Percentiles rank a stretch among this genome's conserved stretches.
phyloP scores from a whole-genome alignment of 768 basidiomycete species.

The Tricholoma sp. region DNA sequence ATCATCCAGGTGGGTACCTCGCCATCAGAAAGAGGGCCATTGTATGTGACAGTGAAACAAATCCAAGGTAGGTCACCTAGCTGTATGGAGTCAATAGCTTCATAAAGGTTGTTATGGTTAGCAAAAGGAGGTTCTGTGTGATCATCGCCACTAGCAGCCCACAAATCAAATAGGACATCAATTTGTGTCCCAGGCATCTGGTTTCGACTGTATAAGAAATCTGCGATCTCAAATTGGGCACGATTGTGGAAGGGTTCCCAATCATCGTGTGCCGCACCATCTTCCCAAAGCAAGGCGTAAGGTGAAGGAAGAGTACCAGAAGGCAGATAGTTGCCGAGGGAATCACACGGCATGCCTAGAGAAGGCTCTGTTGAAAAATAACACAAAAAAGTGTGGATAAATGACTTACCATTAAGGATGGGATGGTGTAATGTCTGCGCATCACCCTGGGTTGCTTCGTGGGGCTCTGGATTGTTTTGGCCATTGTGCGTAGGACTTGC shows the following conservation, averaged over 20 bases:
- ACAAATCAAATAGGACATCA: slow-evolving; percentile 3
- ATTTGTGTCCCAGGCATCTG: slow-evolving; percentile 6
- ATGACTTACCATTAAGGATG: slow-evolving; percentile 1
- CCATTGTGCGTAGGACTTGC: too few relatives aligned
- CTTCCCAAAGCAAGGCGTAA: neutral
- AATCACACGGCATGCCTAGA: neutral
- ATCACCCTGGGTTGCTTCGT: neutral
- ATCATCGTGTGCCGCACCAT: neutral
- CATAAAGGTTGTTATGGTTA: neutral
- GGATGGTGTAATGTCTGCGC: neutral
- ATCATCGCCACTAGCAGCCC: slow-evolving; percentile 1
- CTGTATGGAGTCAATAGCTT: neutral
- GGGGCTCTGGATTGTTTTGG: neutral
- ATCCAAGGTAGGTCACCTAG: slow-evolving; percentile 33
- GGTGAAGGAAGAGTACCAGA: neutral
- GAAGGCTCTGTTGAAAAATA: neutral
- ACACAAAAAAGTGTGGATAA: neutral
- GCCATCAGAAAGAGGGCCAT: slow-evolving; percentile 11
- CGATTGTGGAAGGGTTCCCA: slow-evolving; percentile 1
- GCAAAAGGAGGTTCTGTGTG: neutral
- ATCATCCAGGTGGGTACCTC: slow-evolving; percentile 28
- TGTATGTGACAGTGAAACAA: slow-evolving; percentile 24
- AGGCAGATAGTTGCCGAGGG: neutral
- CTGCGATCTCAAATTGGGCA: slow-evolving; percentile 2
- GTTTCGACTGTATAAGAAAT: neutral